Base-by-base conservation (phyloP, 306 rosid genomes). In the Sicyos baderoa region DNA sequence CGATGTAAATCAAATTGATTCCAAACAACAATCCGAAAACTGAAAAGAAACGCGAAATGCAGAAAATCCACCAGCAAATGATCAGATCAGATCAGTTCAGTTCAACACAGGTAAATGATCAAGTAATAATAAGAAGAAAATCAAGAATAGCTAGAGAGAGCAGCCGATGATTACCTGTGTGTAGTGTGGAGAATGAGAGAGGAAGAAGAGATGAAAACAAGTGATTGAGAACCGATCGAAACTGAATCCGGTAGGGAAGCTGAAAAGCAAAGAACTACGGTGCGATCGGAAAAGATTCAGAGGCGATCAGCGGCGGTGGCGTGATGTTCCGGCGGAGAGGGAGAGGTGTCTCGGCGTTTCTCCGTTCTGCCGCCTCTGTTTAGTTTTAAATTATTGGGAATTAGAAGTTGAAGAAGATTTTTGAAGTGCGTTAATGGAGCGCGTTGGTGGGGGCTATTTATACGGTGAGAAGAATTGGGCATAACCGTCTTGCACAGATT, bases 361-460 rank as follows among this genome's bases (percentile, higher is more conserved):
- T 61, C 49, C 68, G 68, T 17, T 60, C 23, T n/a, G 8, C 66
- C 7, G 3, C 4, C 68, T 16, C 4, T 35, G 45, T 35, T 29
- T 13, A 9, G 9, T 35, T 35, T 61, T 27, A 9, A 13, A 35
- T 9, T 35, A 17, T 18, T 10, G 25, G 10, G 29, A 7, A 14
- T 10, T 25, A 62, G 68, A 40, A 40, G 0, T 17, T 49, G 8
- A 53, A 19, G 14, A 12, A 19, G 22, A 18, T 9, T 12, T 47
- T 37, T 19, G 14, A 19, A 21, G 29, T 54, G 29, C 6, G 15
- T 54, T 54, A 9, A 1, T 10, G 29, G 51, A 62, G n/a, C 9
- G 51, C 51, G 50, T 17, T n/a, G 8, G n/a, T 35, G 66, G 48
- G 48, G 45, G 35, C 47, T 60, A 29, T 60, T 60, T 60, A 60